These are phyloP conservation scores for Metschnikowia santaceciliae DNA, from an alignment of 805 yeast species.

Conservation along the genomic window DNA sequence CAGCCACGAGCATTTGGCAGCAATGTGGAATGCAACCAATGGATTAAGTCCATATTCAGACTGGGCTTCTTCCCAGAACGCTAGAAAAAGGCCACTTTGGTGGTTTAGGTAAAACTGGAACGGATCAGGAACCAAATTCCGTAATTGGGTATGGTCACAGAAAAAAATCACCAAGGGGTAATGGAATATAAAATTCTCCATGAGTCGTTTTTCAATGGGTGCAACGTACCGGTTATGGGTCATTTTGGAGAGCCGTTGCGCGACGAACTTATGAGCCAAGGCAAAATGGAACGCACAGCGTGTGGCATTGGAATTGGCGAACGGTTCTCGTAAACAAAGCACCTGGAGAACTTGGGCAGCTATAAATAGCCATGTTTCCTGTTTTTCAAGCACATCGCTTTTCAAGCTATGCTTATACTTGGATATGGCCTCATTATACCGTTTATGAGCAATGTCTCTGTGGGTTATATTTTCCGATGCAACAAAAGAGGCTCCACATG, in stretches of 20 bases:
- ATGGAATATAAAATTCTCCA: constrained; percentile 16
- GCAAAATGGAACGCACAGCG: constrained; percentile 16
- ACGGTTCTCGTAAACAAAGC: constrained; percentile 12
- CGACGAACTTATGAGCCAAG: constrained; percentile 10
- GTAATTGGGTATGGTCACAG: constrained; percentile 12
- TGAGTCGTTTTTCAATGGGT: constrained; percentile 11
- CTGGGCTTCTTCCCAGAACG: constrained; percentile 5
- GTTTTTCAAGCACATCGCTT: constrained; percentile 5
- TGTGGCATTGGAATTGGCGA: constrained; percentile 13
- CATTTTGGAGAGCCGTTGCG: constrained; percentile 1
- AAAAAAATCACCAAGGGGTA: constrained; percentile 15
- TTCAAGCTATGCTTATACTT: constrained; percentile 8
- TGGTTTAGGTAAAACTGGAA: constrained; percentile 10
- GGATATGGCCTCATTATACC: constrained; percentile 10
- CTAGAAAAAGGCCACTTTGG: constrained; percentile 4
- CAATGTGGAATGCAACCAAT: constrained; percentile 15
- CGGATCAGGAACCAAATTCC: constrained; percentile 12
- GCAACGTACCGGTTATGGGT: not conserved
- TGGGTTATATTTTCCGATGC: constrained; percentile 9
- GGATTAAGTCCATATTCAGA: constrained; percentile 10
- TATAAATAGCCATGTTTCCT: constrained; percentile 17
- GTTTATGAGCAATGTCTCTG: constrained; percentile 8
- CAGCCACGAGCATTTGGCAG: constrained; percentile 19
- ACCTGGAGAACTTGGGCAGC: constrained; percentile 18
- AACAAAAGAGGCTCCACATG: constrained; percentile 15